A percentile compares a stretch with the other conserved stretches of the same genome.
Evolutionary conservation across 257 asterid genomes (phyloP).

Genomic region (Solanum chilense): DNA sequence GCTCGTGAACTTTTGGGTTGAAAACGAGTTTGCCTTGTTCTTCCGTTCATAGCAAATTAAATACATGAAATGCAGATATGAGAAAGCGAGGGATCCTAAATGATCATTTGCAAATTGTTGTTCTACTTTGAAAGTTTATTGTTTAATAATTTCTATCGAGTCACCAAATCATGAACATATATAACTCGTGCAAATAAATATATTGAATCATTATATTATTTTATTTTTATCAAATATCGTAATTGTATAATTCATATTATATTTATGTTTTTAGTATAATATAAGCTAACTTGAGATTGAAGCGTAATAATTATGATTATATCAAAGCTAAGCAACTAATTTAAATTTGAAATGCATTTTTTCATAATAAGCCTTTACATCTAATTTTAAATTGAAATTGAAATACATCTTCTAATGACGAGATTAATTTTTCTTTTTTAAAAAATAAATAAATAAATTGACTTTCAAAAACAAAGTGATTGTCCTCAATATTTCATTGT

Average conservation of each 20-base stretch:
- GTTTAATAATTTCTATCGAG: neutral
- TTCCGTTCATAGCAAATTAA: neutral
- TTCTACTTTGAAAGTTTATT: neutral
- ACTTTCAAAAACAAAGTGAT: neutral
- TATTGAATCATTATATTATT: neutral
- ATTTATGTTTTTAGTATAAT: neutral
- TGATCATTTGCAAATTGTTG: neutral
- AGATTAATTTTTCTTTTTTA: neutral
- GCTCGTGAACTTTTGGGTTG: neutral
- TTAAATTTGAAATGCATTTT: neutral
- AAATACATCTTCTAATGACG: neutral
- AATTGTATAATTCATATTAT: neutral
- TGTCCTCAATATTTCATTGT: neutral
- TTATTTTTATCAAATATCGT: neutral
- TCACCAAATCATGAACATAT: neutral
- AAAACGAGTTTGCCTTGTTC: neutral
- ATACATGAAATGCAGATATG: neutral
- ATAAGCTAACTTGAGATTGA: neutral
- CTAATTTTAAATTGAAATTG: neutral
- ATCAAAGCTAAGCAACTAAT: neutral
- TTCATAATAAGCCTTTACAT: neutral
- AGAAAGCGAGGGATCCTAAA: neutral
- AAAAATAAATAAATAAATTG: neutral
- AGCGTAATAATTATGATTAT: neutral
- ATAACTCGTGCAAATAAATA: neutral